A percentile compares a stretch with the other conserved stretches of the same genome.
These are phyloP conservation scores for Sporothrix euskadiensis DNA, from an alignment of 2,329 filamentous ascomycete genomes.

Conservation along the genomic window DNA sequence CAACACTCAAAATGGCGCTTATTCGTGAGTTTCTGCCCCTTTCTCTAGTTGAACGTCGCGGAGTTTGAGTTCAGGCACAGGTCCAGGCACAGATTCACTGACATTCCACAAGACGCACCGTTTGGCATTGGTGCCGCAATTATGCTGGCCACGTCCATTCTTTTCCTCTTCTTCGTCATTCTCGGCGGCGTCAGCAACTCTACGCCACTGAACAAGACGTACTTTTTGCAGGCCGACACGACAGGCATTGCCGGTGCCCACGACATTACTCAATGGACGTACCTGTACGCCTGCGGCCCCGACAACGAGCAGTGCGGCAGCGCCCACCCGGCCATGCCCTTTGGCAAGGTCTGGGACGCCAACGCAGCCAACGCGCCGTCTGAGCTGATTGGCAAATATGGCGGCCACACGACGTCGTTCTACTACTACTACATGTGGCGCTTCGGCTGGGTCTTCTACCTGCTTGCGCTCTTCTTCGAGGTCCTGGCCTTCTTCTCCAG, in stretches of 20 bases:
- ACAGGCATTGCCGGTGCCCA: slow-evolving; percentile 69
- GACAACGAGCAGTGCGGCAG: slow-evolving; percentile 64
- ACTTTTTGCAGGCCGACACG: slow-evolving; percentile 82
- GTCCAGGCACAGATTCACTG: neutral
- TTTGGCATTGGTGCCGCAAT: slow-evolving; percentile 49
- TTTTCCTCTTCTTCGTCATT: slow-evolving; percentile 61
- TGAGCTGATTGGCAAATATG: slow-evolving; percentile 54
- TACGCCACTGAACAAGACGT: slow-evolving; percentile 69
- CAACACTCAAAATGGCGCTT: slow-evolving; percentile 18
- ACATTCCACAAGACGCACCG: slow-evolving; percentile 41
- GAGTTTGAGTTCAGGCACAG: neutral
- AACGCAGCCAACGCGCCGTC: slow-evolving; percentile 48
- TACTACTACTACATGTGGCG: slow-evolving; percentile 82
- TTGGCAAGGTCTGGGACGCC: slow-evolving; percentile 69
- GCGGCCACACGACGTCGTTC: slow-evolving; percentile 54
- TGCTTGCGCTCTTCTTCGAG: slow-evolving; percentile 81
- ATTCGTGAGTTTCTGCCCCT: neutral
- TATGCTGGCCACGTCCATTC: slow-evolving; percentile 53
- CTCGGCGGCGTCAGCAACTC: slow-evolving; percentile 54
- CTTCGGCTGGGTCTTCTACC: slow-evolving; percentile 89
- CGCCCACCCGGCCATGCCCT: slow-evolving; percentile 62
- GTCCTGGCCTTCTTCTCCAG: slow-evolving; percentile 66
- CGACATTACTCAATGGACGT: slow-evolving; percentile 78
- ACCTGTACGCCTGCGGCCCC: slow-evolving; percentile 76
- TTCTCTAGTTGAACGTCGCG: neutral